These are phyloP conservation scores for Linum trigynum DNA, from an alignment of 345 rosid species.

Conservation along the genomic window DNA sequence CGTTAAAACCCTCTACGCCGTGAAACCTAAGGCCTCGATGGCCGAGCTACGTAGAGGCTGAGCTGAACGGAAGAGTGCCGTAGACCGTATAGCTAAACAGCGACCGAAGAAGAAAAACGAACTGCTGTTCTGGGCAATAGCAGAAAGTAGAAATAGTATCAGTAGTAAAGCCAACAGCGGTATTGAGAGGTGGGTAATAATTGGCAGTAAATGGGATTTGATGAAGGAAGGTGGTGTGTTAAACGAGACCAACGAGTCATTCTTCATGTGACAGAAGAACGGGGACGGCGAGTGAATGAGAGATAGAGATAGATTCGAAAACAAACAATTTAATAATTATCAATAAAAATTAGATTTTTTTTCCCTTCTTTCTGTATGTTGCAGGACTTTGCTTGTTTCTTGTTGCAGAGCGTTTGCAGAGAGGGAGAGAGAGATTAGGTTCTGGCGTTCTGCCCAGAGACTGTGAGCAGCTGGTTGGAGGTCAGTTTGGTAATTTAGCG, in stretches of 20 bases:
- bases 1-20: slow-evolving; percentile 14
- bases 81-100: not conserved
- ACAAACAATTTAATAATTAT: slow-evolving; percentile 9
- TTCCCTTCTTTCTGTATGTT: not conserved
- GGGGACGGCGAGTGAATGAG: slow-evolving; percentile 10
- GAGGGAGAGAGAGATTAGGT: slow-evolving; percentile 10
- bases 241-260: slow-evolving; percentile 12
- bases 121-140: not conserved
- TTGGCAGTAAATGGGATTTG: slow-evolving; percentile 50
- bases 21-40: slow-evolving; percentile 23
- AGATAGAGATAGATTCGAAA: slow-evolving; percentile 11
- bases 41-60: slow-evolving; percentile 14
- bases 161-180: not conserved
- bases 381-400: slow-evolving; percentile 22
- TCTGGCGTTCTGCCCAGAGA: not conserved
- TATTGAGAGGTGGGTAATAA: slow-evolving; percentile 7
- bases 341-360: slow-evolving; percentile 1
- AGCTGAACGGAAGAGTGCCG: not conserved
- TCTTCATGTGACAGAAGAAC: not conserved
- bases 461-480: not conserved
- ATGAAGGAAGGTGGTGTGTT: slow-evolving; percentile 29
- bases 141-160: not conserved
- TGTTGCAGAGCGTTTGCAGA: slow-evolving; percentile 38
- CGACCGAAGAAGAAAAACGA: not conserved
- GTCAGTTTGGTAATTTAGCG: not conserved